Evolutionary conservation across 345 rosid genomes (phyloP).

Genomic region (Leavenworthia alabamica): DNA sequence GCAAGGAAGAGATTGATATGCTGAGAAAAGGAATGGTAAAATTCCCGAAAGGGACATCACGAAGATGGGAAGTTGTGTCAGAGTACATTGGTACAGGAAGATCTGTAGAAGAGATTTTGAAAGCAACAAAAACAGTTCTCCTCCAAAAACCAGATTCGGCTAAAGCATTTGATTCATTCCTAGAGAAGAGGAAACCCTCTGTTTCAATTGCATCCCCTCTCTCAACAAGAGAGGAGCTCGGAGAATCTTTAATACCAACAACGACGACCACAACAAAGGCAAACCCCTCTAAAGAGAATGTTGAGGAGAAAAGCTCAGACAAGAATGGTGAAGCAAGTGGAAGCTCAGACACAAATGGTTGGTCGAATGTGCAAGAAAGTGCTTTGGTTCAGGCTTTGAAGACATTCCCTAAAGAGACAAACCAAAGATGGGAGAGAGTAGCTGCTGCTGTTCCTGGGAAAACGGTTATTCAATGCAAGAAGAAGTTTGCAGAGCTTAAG

Average conservation of each 20-base stretch:
- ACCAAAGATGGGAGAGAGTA: constrained; percentile 96
- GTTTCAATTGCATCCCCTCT: constrained; percentile 74
- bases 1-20: constrained; percentile 82
- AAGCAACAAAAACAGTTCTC: constrained; percentile 94
- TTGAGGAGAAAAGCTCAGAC: constrained; percentile 33
- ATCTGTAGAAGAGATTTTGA: constrained; percentile 88
- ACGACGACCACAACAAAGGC: constrained; percentile 8
- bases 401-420: constrained; percentile 88
- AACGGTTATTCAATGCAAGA: constrained; percentile 88
- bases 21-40: constrained; percentile 86
- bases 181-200: constrained; percentile 85
- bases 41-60: constrained; percentile 89
- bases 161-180: constrained; percentile 93
- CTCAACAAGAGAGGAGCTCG: constrained; percentile 72
- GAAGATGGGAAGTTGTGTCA: constrained; percentile 97
- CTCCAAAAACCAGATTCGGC: constrained; percentile 88
- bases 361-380: constrained; percentile 95
- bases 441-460: constrained; percentile 97
- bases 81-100: constrained; percentile 89
- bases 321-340: constrained; percentile 39
- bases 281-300: constrained; percentile 27
- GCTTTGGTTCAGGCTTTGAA: constrained; percentile 92
- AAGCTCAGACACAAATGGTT: constrained; percentile 64
- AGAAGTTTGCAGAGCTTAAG: constrained; percentile 70
- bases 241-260: constrained; percentile 30